phyloP scores from a whole-genome alignment of 352 stramenopile genomes.

The Globisporangium paddicum region DNA sequence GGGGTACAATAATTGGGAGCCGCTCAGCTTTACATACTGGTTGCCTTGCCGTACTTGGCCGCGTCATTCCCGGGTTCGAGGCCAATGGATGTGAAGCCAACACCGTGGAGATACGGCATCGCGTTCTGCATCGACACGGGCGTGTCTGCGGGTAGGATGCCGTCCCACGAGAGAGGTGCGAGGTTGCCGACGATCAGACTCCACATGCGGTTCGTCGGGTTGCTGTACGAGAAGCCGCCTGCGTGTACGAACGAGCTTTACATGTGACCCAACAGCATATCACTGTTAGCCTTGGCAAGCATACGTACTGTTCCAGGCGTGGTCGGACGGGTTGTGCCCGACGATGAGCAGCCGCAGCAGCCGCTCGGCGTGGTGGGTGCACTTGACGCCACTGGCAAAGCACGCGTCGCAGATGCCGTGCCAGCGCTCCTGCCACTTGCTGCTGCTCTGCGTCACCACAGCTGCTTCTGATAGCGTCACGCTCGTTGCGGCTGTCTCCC shows the following conservation, averaged over 20 bases:
- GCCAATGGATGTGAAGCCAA: slow-evolving; percentile 82
- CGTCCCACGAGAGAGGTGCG: slow-evolving; percentile 44
- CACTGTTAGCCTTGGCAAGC: slow-evolving; percentile 22
- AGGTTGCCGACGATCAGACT: slow-evolving; percentile 72
- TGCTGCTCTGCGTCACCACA: background rate
- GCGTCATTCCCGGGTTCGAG: slow-evolving; percentile 86
- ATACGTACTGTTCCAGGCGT: slow-evolving; percentile 81
- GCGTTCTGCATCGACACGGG: slow-evolving; percentile 69
- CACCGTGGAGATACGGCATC: slow-evolving; percentile 50
- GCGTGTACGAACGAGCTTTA: background rate
- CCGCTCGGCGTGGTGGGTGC: slow-evolving; percentile 54
- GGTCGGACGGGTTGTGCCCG: slow-evolving; percentile 86
- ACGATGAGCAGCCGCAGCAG: slow-evolving; percentile 81
- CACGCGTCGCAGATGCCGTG: slow-evolving; percentile 69
- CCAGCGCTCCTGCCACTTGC: slow-evolving; percentile 83
- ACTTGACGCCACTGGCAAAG: slow-evolving; percentile 46
- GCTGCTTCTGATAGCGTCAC: background rate
- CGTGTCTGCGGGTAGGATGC: slow-evolving; percentile 51
- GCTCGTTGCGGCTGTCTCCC: background rate
- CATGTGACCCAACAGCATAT: background rate
- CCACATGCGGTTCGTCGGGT: slow-evolving; percentile 89
- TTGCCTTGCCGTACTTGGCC: slow-evolving; percentile 64
- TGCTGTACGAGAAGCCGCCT: slow-evolving; percentile 35
- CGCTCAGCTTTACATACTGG: slow-evolving; percentile 64
- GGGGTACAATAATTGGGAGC: too few species aligned